Conservation (phyloP, 495 filamentous ascomycete genomes). For the Daldinia concentrica region DNA sequence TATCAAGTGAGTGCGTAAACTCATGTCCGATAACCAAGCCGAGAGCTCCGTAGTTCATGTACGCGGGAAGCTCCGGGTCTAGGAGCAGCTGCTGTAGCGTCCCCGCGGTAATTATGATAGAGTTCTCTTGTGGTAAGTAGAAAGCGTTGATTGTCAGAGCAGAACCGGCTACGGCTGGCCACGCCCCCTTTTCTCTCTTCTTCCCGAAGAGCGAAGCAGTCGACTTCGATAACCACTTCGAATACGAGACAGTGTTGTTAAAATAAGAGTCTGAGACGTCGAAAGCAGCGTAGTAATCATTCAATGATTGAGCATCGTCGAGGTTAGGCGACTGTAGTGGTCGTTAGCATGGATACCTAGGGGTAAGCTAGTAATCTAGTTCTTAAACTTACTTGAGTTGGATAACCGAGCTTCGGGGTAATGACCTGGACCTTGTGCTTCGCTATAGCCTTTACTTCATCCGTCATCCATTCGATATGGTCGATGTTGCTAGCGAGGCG, state of each 20-base stretch:
- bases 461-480: conserved; percentile 33
- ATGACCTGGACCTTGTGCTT: conserved; percentile 32
- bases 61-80: conserved; percentile 64
- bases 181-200: conserved; percentile 56
- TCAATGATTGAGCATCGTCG: conserved; percentile 61
- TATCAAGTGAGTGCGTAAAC: conserved; percentile 74
- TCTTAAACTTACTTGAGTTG: conserved; percentile 18
- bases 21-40: conserved; percentile 72
- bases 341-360: background rate
- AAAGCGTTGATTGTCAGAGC: conserved; percentile 31
- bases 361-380: background rate
- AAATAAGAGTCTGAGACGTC: conserved; percentile 65
- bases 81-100: conserved; percentile 73
- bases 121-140: conserved; percentile 38
- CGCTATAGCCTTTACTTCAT: conserved; percentile 27
- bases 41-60: conserved; percentile 71
- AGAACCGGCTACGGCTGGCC: conserved; percentile 44
- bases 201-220: conserved; percentile 8
- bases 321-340: conserved; percentile 59
- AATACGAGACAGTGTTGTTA: conserved; percentile 54
- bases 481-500: conserved; percentile 27
- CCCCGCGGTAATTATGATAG: conserved; percentile 72
- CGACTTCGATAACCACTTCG: conserved; percentile 15
- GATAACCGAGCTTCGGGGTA: conserved; percentile 24
- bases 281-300: conserved; percentile 63